Evolutionary conservation across 2,329 filamentous ascomycete genomes (phyloP), one percentile per base, ranked within the genome.

Genomic region (Pestalotiopsis sp.): DNA sequence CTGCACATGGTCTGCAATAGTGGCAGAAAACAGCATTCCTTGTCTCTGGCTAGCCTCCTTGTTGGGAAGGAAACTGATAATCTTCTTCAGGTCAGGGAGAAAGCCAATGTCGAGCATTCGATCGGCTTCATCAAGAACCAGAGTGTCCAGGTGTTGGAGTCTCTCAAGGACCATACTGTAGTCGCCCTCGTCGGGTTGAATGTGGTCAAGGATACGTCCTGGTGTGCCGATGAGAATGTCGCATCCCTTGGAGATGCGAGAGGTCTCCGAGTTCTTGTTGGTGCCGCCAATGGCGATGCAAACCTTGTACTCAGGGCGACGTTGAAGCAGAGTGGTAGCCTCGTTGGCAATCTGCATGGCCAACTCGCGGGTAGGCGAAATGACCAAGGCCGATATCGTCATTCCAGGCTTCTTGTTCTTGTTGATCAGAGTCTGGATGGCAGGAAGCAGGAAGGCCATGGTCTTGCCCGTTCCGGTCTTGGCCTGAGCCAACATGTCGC

Each of bases 381-480:
- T 85, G 69, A 93, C 85, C n/a, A 93, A 83, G 2, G 90, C 81
- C 14, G 88, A 86, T 41, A 91, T 83, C 76, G 79, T 85, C 70
- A 75, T 77, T 38, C 70, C 79, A 36, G 67, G 74, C 11, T 71
- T 68, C 27, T 73, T 70, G 66, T 79, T 78, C 68, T 78, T 79
- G 64, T 80, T 81, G 73, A 95, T 83, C 75, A 96, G 91, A 69
- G 88, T 92, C 78, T 96, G 92, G 45, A 97, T 82, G n/a, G 93
- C 87, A n/a, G 93, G 94, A 3, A 96, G 83, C 45, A 97, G 85
- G 81, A 97, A 97, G 62, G 92, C 93, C 67, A 96, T 80, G 0
- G 93, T 97, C 82, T 97, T 97, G 74, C 93, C 93, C 0, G 94
- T 97, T 72, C 93, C 93, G 0, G 93, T 97, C 82, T 92, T 95